Percentiles rank a stretch among this genome's conserved stretches.
Conservation (phyloP, 2,329 filamentous ascomycete species). For the Ophiocordyceps robertsii region DNA sequence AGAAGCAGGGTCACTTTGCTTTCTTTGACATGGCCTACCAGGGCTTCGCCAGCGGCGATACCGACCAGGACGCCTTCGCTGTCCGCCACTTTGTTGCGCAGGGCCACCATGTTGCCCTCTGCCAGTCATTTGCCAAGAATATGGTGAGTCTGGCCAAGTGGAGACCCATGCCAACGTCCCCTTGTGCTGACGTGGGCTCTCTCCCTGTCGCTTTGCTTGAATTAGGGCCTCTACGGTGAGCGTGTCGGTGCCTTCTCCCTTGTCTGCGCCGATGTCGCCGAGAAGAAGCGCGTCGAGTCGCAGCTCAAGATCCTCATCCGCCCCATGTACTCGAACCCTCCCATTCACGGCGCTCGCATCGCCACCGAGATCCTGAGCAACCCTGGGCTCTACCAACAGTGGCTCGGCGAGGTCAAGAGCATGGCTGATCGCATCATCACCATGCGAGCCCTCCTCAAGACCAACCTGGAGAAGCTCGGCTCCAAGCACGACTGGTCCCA, state of each 20-base stretch:
- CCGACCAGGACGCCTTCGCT: constrained; percentile 84
- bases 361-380: constrained; percentile 86
- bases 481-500: constrained; percentile 98
- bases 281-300: constrained; percentile 92
- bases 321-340: constrained; percentile 95
- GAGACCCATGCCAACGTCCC: neutral
- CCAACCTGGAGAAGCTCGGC: constrained; percentile 87
- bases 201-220: neutral
- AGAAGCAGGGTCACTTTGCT: constrained; percentile 75
- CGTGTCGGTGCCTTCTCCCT: constrained; percentile 95
- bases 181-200: neutral
- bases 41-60: constrained; percentile 88
- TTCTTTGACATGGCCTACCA: constrained; percentile 99
- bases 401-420: constrained; percentile 90
- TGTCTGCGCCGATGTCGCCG: constrained; percentile 69
- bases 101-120: constrained; percentile 77
- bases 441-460: constrained; percentile 89
- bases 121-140: constrained; percentile 98
- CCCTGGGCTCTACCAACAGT: constrained; percentile 74
- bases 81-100: constrained; percentile 86
- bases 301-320: constrained; percentile 98
- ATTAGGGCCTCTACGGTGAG: constrained; percentile 88
- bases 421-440: constrained; percentile 99
- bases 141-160: constrained; percentile 48
- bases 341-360: constrained; percentile 89